phyloP scores from a whole-genome alignment of 306 rosid genomes.

The Quercus agrifolia region DNA sequence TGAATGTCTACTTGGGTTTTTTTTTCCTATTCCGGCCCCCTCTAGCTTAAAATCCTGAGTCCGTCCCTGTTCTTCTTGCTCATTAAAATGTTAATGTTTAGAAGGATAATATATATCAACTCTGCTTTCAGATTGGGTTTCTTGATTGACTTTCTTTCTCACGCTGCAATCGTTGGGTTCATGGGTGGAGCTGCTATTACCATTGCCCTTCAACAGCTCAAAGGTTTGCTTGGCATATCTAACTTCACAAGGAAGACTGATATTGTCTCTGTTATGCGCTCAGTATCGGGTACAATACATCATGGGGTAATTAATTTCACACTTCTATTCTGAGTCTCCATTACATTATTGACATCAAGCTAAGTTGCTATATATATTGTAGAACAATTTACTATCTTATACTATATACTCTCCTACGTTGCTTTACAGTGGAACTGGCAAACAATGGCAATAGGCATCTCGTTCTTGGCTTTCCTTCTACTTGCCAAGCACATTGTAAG shows the following conservation, averaged over 20 bases:
- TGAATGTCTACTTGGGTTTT: too few species aligned
- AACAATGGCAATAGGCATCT: slow-evolving; percentile 71
- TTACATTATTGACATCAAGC: too few species aligned
- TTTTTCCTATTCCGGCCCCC: too few species aligned
- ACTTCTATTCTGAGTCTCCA: too few species aligned
- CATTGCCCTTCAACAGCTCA: slow-evolving; percentile 94
- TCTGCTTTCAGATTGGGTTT: slow-evolving; percentile 69
- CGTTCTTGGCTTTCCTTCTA: slow-evolving; percentile 65
- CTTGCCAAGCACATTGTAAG: slow-evolving; percentile 78
- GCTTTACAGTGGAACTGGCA: slow-evolving; percentile 94
- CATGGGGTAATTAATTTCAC: slow-evolving; percentile 61
- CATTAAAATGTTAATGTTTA: too few species aligned
- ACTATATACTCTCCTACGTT: too few species aligned
- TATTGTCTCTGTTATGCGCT: slow-evolving; percentile 63
- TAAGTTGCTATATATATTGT: too few species aligned
- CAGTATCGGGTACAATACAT: slow-evolving; percentile 58
- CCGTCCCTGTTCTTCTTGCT: too few species aligned
- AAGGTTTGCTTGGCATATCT: slow-evolving; percentile 84
- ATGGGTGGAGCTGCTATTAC: slow-evolving; percentile 99
- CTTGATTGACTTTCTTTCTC: slow-evolving; percentile 92
- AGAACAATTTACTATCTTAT: too few species aligned
- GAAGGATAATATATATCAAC: too few species aligned
- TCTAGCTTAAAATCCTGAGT: too few species aligned
- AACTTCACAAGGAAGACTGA: slow-evolving; percentile 70
- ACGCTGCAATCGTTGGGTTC: slow-evolving; percentile 96